Percentiles rank a stretch among this genome's conserved stretches.
phyloP scores from a whole-genome alignment of 148 eudicot species.

The Amaranthus cruentus region DNA sequence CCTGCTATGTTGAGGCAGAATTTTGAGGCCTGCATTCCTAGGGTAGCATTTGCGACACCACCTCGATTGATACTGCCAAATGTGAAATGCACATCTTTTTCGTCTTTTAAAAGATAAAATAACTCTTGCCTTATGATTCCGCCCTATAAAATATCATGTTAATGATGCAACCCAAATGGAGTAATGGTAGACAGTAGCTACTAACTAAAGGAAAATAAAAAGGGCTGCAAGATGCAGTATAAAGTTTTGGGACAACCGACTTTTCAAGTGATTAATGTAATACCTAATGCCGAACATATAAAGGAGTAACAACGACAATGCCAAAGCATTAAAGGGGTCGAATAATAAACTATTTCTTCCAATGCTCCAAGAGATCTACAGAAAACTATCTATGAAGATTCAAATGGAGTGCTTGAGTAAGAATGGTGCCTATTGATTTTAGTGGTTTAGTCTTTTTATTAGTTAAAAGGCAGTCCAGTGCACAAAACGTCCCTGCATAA shows the following conservation, averaged over 20 bases:
- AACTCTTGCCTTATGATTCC: slow-evolving; percentile 79
- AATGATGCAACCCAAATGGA: too few species aligned
- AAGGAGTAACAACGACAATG: too few species aligned
- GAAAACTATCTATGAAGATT: too few species aligned
- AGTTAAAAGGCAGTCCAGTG: too few species aligned
- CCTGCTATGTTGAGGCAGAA: slow-evolving; percentile 98
- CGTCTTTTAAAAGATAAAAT: slow-evolving; percentile 65
- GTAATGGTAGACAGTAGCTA: neutral
- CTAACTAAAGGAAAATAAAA: neutral
- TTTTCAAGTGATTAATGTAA: neutral
- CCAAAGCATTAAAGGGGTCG: too few species aligned
- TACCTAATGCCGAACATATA: neutral
- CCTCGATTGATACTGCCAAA: slow-evolving; percentile 72
- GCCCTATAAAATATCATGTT: slow-evolving; percentile 44
- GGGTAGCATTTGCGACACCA: slow-evolving; percentile 57
- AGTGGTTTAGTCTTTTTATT: too few species aligned
- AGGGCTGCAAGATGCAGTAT: neutral
- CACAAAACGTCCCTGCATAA: too few species aligned
- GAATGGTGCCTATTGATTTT: too few species aligned
- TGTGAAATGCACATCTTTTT: slow-evolving; percentile 80
- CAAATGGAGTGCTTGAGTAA: too few species aligned
- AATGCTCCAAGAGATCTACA: too few species aligned
- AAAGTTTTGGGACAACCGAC: neutral
- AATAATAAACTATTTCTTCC: too few species aligned
- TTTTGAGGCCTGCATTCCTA: slow-evolving; percentile 87